These are phyloP conservation scores for Parascedosporium putredinis DNA, from an alignment of 2,329 filamentous ascomycete genomes.

Conservation along the genomic window DNA sequence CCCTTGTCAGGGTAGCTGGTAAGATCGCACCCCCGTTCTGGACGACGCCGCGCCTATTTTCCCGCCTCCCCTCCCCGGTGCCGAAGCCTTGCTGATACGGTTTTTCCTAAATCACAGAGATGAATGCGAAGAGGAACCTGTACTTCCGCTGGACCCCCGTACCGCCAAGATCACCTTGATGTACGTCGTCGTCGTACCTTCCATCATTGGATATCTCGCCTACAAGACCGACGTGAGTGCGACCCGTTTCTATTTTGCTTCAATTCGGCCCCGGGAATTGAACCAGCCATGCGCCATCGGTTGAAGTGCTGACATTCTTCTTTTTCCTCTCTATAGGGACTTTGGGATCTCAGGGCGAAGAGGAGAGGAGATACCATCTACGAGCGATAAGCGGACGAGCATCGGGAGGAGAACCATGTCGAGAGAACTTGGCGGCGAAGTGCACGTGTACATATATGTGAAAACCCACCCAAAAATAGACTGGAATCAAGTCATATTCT, in stretches of 20 bases:
- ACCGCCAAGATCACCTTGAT: slow-evolving; percentile 72
- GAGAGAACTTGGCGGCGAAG: neutral
- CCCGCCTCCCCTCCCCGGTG: too few species aligned
- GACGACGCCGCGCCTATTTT: neutral
- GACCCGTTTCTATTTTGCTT: neutral
- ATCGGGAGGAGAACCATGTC: neutral
- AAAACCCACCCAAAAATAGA: slow-evolving; percentile 1
- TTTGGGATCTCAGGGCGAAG: slow-evolving; percentile 57
- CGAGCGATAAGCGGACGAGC: slow-evolving; percentile 52
- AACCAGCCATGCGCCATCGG: neutral
- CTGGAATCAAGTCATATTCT: neutral
- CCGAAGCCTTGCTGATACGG: too few species aligned
- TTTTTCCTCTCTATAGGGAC: too few species aligned
- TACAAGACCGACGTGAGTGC: slow-evolving; percentile 77
- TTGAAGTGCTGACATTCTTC: too few species aligned
- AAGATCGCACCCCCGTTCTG: neutral
- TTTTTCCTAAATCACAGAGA: slow-evolving; percentile 56
- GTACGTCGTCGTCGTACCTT: slow-evolving; percentile 65
- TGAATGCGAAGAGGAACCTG: slow-evolving; percentile 76
- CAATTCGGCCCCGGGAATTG: neutral
- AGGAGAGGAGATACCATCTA: slow-evolving; percentile 72
- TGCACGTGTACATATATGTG: slow-evolving; percentile 5
- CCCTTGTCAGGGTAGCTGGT: slow-evolving; percentile 11
- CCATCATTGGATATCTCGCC: slow-evolving; percentile 57
- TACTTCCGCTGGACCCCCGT: slow-evolving; percentile 91